These are phyloP conservation scores for Psidium guajava DNA, from an alignment of 345 rosid species.

Conservation along the genomic window DNA sequence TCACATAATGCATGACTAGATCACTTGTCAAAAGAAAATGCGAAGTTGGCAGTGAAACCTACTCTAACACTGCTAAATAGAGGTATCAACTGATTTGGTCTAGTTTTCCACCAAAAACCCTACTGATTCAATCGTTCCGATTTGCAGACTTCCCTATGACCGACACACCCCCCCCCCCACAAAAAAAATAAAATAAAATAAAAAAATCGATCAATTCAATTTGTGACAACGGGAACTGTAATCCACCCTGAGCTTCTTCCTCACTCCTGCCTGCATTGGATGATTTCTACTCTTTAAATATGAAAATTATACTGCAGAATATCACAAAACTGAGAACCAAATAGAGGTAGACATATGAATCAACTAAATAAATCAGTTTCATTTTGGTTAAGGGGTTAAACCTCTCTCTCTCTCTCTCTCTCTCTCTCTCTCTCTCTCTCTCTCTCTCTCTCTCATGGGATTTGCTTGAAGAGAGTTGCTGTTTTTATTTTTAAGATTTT, in stretches of 20 bases:
- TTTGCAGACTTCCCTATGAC: background rate
- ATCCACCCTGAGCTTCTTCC: background rate
- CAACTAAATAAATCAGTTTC: background rate
- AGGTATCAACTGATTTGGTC: background rate
- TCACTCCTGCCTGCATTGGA: background rate
- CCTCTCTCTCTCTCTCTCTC: background rate
- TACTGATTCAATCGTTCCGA: background rate
- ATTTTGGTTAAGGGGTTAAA: background rate
- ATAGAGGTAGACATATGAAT: background rate
- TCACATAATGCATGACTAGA: background rate
- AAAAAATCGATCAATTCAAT: background rate
- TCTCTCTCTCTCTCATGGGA: background rate
- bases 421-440: background rate
- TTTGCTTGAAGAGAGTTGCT: background rate
- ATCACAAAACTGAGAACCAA: background rate
- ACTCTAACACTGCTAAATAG: background rate
- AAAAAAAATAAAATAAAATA: too few relatives aligned
- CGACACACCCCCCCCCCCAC: background rate
- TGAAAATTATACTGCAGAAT: background rate
- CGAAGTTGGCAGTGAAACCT: background rate
- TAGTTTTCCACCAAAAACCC: background rate
- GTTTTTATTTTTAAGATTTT: background rate
- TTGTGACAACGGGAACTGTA: background rate
- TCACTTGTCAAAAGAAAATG: background rate
- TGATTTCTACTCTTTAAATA: background rate